These are phyloP conservation scores for Miscanthus lutarioriparius DNA, from an alignment of 176 grass and related monocot genomes.

Conservation along the genomic window DNA sequence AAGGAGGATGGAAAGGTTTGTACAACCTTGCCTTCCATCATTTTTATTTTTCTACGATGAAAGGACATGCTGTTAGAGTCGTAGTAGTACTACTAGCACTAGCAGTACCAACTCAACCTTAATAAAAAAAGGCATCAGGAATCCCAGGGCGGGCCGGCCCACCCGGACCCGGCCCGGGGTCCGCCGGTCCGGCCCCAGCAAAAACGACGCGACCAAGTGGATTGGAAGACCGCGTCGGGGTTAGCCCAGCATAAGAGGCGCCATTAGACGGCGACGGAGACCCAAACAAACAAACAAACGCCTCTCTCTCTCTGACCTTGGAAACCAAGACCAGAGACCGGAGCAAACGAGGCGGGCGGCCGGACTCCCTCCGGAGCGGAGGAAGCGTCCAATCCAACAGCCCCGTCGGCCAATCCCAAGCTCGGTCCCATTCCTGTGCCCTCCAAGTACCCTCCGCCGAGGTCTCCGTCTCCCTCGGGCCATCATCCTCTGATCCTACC, in stretches of 20 bases:
- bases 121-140: not conserved
- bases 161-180: not conserved
- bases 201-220: not conserved
- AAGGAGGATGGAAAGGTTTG: no score
- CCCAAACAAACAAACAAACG: not conserved
- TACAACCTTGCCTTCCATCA: not conserved
- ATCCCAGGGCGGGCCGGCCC: not conserved
- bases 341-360: not conserved
- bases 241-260: not conserved
- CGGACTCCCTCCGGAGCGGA: not conserved
- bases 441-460: constrained; percentile 24
- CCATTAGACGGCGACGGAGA: not conserved
- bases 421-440: not conserved
- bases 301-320: not conserved
- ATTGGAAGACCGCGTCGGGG: not conserved
- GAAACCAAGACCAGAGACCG: not conserved
- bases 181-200: not conserved
- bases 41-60: no score
- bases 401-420: constrained; percentile 1
- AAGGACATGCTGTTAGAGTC: no score
- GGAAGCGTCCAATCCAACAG: not conserved
- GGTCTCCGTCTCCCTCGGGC: not conserved
- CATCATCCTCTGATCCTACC: not conserved
- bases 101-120: not conserved
- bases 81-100: no score